These are phyloP conservation scores for Nymphaea thermarum DNA, from an alignment of 164 flowering plant genomes.

Conservation along the genomic window DNA sequence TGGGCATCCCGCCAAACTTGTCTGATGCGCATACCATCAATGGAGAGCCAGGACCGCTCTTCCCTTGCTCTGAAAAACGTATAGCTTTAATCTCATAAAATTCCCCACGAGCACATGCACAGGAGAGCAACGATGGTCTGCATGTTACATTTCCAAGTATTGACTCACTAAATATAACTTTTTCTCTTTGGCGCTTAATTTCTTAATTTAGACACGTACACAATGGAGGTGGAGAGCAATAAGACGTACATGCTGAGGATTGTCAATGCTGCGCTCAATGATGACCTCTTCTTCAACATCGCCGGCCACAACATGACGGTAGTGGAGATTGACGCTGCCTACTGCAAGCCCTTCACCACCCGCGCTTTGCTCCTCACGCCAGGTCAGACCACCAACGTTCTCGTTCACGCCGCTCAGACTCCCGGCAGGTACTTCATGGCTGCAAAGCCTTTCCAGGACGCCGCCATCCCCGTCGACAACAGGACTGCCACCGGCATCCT, in stretches of 20 bases:
- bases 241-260: constrained; percentile 40
- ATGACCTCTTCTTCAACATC: constrained; percentile 38
- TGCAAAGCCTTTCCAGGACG: constrained; percentile 30
- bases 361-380: constrained; percentile 31
- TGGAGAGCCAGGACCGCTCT: constrained; percentile 57
- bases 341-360: constrained; percentile 38
- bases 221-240: constrained; percentile 35
- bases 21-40: constrained; percentile 64
- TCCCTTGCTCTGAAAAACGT: constrained; percentile 54
- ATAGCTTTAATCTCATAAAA: constrained; percentile 1
- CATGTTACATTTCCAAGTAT: too few species aligned
- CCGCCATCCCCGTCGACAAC: constrained; percentile 30
- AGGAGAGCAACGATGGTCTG: too few species aligned
- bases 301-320: constrained; percentile 45
- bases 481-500: constrained; percentile 40
- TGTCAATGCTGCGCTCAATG: constrained; percentile 43
- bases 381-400: constrained; percentile 46
- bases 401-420: constrained; percentile 19
- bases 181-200: too few species aligned
- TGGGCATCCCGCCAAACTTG: constrained; percentile 44
- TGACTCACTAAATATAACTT: too few species aligned
- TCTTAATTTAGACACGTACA: constrained; percentile 25
- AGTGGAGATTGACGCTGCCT: constrained; percentile 48
- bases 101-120: too few species aligned
- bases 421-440: constrained; percentile 43